phyloP scores from a whole-genome alignment of 768 basidiomycete genomes.

The Boletus rubroflammeus region DNA sequence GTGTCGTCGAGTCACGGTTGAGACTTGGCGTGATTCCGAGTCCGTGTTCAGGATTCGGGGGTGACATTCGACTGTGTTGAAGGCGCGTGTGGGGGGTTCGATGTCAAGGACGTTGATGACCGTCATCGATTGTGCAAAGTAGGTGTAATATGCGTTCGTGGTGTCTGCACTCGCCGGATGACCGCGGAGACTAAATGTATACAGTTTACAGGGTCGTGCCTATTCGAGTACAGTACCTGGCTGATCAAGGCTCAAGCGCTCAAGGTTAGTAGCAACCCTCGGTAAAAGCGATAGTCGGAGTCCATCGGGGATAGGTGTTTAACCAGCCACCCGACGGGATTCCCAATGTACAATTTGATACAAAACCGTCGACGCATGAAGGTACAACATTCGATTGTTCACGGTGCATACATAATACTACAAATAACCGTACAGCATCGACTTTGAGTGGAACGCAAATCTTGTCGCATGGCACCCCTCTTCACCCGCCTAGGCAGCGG shows the following conservation, averaged over 20 bases:
- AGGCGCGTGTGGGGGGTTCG: not conserved
- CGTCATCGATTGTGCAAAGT: not conserved
- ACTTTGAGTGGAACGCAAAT: not conserved
- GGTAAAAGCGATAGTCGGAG: not conserved
- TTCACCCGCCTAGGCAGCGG: not conserved
- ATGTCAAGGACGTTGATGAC: not conserved
- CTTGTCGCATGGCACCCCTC: too few species aligned
- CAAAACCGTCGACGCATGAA: not conserved
- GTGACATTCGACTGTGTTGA: not conserved
- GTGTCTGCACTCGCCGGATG: not conserved
- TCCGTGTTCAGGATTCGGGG: slow-evolving; percentile 8
- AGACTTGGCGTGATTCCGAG: not conserved
- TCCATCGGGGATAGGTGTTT: not conserved
- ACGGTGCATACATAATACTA: slow-evolving; percentile 9
- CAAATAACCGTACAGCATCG: slow-evolving; percentile 10
- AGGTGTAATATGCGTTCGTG: not conserved
- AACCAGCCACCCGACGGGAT: not conserved
- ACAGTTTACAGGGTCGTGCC: not conserved
- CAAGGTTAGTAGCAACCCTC: not conserved
- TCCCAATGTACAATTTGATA: not conserved
- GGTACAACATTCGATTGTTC: slow-evolving; percentile 6
- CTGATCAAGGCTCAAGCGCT: not conserved
- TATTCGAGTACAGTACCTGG: not conserved
- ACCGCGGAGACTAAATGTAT: not conserved
- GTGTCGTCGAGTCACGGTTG: not conserved